Evolutionary conservation across 495 filamentous ascomycete species (phyloP).

Genomic region (Aspergillus incahuasiensis): DNA sequence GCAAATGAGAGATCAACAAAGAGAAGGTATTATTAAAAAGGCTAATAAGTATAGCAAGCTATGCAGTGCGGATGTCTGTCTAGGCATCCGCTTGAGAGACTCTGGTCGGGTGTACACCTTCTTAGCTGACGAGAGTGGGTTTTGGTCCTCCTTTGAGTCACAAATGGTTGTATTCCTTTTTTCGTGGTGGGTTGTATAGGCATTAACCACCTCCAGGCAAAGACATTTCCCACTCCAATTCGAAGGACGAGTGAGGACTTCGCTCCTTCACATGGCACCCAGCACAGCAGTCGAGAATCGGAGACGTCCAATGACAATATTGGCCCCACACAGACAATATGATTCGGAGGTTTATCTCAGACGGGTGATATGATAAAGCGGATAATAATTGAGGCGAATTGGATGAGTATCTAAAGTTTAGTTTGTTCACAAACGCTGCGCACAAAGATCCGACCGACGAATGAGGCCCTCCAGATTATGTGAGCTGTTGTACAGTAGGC

Average conservation of each 20-base stretch:
- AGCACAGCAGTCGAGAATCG: background rate
- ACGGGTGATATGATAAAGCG: background rate
- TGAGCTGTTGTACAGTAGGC: too few species aligned
- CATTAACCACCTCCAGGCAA: background rate
- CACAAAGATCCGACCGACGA: background rate
- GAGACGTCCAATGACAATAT: background rate
- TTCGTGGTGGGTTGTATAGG: background rate
- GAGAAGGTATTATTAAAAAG: background rate
- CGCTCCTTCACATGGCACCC: background rate
- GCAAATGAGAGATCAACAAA: slow-evolving; percentile 1
- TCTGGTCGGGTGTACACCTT: slow-evolving; percentile 5
- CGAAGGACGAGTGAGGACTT: background rate
- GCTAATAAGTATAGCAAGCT: slow-evolving; percentile 8
- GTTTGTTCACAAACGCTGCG: background rate
- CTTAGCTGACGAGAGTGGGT: background rate
- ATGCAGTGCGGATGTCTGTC: slow-evolving; percentile 4
- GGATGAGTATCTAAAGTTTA: background rate
- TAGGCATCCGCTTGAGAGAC: background rate
- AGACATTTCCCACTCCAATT: background rate
- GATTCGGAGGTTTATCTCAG: background rate
- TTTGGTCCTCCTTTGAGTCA: slow-evolving; percentile 2
- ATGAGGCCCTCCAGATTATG: background rate
- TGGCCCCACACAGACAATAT: background rate
- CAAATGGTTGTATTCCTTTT: background rate
- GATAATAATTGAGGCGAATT: background rate